Base-by-base conservation (phyloP, 352 stramenopile genomes). In the Globisporangium polare region DNA sequence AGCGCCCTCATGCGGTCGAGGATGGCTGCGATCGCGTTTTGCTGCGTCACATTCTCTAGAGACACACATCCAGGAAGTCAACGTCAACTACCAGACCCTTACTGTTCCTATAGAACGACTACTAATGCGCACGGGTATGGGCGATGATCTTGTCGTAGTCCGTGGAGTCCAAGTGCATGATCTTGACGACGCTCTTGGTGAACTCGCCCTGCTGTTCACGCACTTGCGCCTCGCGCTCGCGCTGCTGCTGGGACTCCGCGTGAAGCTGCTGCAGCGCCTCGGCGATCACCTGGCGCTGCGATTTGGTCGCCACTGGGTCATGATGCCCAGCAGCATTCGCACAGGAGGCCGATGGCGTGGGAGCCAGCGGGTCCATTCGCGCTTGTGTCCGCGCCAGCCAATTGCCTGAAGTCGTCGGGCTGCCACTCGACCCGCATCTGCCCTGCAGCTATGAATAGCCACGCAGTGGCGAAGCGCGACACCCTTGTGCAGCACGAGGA, bases 111-210 rank as follows among this genome's bases (percentile, higher is more conserved):
- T 41, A 24, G 13, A 1, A 6, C 2, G 7, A 50, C 20, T 10
- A 50, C 7, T 9, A 3, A 2, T 12, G 61, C 63, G 18, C 56
- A 89, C 77, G 69, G 22, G 73, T 68, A 31, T 86, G 75, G 1
- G 42, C 33, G 5, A 53, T 65, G 37, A 86, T 63, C 45, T 59
- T 66, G 20, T 37, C 39, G 42, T 71, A 63, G 60, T 86, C 75
- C 1, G 55, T 57, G 15, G 69, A 72, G 31, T 86, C 75, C n/a
- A 86, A 58, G 22, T 84, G 75, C 68, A 77, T 73, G 53, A 89
- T 50, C 12, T 77, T 71, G 53, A 84, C 61, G 26, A 87, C 51
- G 51, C 73, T 78, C n/a, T 75, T 75, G 53, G 77, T 89, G 43
- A 55, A 64, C 3, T 80, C 64, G 18, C 66, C 61, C 58, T 84